Evolutionary conservation across 257 asterid genomes (phyloP).

Genomic region (Solanum pennellii): DNA sequence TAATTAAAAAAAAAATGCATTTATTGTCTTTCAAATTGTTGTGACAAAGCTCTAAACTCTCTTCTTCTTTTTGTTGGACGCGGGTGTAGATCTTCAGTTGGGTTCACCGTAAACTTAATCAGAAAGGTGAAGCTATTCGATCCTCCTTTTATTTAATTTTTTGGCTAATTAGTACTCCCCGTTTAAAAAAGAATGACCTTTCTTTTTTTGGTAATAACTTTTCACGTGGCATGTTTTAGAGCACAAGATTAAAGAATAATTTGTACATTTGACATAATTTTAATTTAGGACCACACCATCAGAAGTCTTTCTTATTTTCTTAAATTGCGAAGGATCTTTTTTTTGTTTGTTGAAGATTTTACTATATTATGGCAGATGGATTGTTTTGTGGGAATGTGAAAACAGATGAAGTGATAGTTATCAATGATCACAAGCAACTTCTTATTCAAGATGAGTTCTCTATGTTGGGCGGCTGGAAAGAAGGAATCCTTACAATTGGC

Average conservation of each 20-base stretch:
- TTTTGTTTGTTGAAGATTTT: not conserved
- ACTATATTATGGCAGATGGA: slow-evolving; percentile 13
- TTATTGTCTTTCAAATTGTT: not conserved
- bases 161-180: not conserved
- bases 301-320: too few relatives aligned
- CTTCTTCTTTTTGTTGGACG: not conserved
- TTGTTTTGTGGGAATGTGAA: slow-evolving; percentile 11
- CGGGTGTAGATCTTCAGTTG: slow-evolving; percentile 57
- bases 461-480: slow-evolving; percentile 27
- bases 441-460: slow-evolving; percentile 7
- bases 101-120: slow-evolving; percentile 57
- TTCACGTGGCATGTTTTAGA: too few relatives aligned
- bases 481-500: slow-evolving; percentile 54
- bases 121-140: slow-evolving; percentile 28
- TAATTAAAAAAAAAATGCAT: not conserved
- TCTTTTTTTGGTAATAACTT: too few relatives aligned
- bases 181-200: too few relatives aligned
- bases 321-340: too few relatives aligned
- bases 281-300: too few relatives aligned
- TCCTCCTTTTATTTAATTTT: not conserved
- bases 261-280: too few relatives aligned
- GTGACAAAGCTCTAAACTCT: not conserved
- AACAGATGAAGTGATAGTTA: slow-evolving; percentile 6
- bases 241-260: too few relatives aligned
- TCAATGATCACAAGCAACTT: not conserved